Evolutionary conservation across 257 asterid species (phyloP).

Genomic region (Fraxinus cuspidata): DNA sequence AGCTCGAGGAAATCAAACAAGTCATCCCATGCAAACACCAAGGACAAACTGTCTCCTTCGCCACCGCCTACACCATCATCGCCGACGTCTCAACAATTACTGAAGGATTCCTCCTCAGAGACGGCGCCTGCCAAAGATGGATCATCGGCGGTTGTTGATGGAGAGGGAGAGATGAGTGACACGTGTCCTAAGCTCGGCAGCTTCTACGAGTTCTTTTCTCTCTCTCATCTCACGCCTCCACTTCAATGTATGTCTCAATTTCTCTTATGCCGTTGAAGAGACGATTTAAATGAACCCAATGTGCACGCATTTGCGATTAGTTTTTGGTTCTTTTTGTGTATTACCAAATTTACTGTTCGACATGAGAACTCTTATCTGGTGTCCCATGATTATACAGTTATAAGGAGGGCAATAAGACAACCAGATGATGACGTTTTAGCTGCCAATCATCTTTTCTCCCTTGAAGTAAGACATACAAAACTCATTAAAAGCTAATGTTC

Average conservation of each 20-base stretch:
- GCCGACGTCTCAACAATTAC: conserved; percentile 13
- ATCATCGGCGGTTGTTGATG: conserved; percentile 43
- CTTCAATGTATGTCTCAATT: conserved; percentile 63
- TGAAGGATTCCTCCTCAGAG: conserved; percentile 30
- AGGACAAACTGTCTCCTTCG: conserved; percentile 45
- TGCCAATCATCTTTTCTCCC: conserved; percentile 73
- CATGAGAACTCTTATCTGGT: not conserved
- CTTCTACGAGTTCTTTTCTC: conserved; percentile 98
- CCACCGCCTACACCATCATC: conserved; percentile 44
- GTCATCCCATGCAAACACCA: conserved; percentile 44
- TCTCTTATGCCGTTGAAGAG: not conserved
- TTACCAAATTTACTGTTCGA: conserved; percentile 5
- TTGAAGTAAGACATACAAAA: conserved; percentile 61
- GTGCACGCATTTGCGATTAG: conserved; percentile 6
- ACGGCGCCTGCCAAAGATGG: conserved; percentile 35
- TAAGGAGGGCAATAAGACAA: conserved; percentile 59
- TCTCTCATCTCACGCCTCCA: conserved; percentile 95
- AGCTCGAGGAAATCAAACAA: conserved; percentile 58
- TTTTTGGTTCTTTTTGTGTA: not conserved
- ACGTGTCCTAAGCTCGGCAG: conserved; percentile 81
- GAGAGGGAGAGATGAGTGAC: conserved; percentile 82
- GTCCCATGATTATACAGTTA: conserved; percentile 47
- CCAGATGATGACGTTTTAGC: conserved; percentile 41
- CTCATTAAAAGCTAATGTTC: not conserved
- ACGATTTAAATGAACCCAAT: not conserved